Percentiles rank a stretch among this genome's conserved stretches.
Evolutionary conservation across 2,329 filamentous ascomycete species (phyloP).

Genomic region (Hymenoscyphus fraxineus): DNA sequence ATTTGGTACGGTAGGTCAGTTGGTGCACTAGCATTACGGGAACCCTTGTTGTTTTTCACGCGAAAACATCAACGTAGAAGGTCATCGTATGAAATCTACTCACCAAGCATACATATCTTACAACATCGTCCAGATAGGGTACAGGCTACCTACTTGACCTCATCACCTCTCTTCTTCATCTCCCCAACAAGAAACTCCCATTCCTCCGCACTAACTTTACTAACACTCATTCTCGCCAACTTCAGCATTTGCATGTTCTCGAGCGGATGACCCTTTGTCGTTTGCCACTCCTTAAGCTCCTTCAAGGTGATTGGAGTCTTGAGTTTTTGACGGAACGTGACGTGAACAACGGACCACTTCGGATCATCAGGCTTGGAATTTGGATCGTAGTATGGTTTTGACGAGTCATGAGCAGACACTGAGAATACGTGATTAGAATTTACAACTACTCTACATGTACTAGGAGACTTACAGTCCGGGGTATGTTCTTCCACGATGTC

Average conservation of each 20-base stretch:
- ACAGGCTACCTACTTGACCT: slow-evolving; percentile 8
- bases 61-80: no score
- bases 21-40: no score
- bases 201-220: slow-evolving; percentile 59
- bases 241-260: slow-evolving; percentile 80
- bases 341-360: slow-evolving; percentile 86
- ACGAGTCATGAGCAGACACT: slow-evolving; percentile 61
- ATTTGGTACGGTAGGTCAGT: no score
- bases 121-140: background rate
- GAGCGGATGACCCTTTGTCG: slow-evolving; percentile 52
- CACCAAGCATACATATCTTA: background rate
- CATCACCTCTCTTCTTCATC: slow-evolving; percentile 29
- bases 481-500: slow-evolving; percentile 82
- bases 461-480: slow-evolving; percentile 60
- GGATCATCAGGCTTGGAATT: slow-evolving; percentile 66
- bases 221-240: slow-evolving; percentile 78
- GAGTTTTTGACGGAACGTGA: slow-evolving; percentile 83
- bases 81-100: background rate
- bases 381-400: slow-evolving; percentile 78
- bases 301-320: slow-evolving; percentile 64
- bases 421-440: background rate
- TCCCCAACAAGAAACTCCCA: slow-evolving; percentile 60
- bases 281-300: slow-evolving; percentile 63
- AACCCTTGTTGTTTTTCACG: background rate
- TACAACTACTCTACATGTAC: background rate